A percentile compares a stretch with the other conserved stretches of the same genome.
Conservation (phyloP, 1,284 basidiomycete genomes). For the Ceraceosorus bombacis region DNA sequence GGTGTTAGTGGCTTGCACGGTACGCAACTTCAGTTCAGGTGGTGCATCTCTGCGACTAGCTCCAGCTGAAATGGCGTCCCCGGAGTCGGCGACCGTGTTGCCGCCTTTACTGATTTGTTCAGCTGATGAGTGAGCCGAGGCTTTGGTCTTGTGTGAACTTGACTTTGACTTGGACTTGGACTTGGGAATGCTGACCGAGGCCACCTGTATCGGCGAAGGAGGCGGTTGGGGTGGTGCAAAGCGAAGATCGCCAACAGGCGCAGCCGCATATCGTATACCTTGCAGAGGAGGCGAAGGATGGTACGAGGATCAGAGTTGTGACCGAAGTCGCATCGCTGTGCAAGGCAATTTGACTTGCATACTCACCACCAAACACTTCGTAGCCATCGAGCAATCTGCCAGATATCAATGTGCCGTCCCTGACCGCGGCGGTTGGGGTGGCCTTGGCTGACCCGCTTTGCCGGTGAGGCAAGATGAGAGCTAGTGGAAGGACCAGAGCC, state of each 20-base stretch:
- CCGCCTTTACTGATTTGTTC: not conserved
- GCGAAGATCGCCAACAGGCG: constrained; percentile 11
- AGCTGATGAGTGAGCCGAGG: not conserved
- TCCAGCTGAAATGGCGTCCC: not conserved
- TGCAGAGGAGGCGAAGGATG: not conserved
- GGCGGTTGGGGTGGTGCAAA: constrained; percentile 11
- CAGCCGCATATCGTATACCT: constrained; percentile 14
- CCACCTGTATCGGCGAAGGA: not conserved
- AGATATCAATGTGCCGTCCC: not conserved
- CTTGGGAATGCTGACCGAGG: not conserved
- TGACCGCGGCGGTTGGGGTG: not conserved
- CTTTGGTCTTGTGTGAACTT: not conserved
- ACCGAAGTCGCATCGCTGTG: not conserved
- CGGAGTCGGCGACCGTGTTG: not conserved
- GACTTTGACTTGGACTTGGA: not conserved
- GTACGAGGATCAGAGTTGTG: not conserved
- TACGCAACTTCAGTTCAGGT: not conserved
- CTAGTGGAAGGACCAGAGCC: not conserved
- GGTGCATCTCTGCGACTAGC: not conserved
- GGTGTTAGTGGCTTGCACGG: not conserved
- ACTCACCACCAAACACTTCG: not conserved
- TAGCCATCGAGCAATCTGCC: not conserved
- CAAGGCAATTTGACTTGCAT: not conserved
- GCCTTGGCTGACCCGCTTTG: not conserved
- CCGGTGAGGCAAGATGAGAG: not conserved